Evolutionary conservation across 2,329 filamentous ascomycete species (phyloP).

Genomic region (Hymenoscyphus salicellus): DNA sequence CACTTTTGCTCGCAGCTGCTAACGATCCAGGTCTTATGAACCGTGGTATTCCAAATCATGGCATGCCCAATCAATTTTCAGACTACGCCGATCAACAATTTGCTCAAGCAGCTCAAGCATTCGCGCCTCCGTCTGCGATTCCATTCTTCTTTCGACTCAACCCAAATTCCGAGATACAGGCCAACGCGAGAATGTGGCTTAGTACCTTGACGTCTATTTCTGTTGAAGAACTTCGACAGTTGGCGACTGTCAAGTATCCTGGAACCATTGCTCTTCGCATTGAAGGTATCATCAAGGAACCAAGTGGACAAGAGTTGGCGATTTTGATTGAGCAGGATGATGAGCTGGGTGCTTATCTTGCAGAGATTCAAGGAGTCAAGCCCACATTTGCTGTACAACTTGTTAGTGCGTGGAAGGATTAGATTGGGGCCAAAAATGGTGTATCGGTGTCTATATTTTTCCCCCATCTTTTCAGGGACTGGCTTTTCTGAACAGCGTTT

Average conservation of each 20-base stretch:
- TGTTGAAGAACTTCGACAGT: slow-evolving; percentile 60
- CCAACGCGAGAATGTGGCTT: slow-evolving; percentile 59
- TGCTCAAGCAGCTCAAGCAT: slow-evolving; percentile 42
- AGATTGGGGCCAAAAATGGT: not conserved
- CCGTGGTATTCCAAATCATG: slow-evolving; percentile 24
- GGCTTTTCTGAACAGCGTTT: not conserved
- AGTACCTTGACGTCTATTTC: slow-evolving; percentile 55
- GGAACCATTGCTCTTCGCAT: slow-evolving; percentile 57
- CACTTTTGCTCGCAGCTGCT: slow-evolving; percentile 54
- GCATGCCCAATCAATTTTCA: slow-evolving; percentile 34
- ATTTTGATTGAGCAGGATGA: slow-evolving; percentile 67
- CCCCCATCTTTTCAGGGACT: not conserved
- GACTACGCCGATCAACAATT: slow-evolving; percentile 34
- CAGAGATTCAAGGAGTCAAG: slow-evolving; percentile 45
- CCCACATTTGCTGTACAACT: slow-evolving; percentile 35
- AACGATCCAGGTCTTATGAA: slow-evolving; percentile 35
- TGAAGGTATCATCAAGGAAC: slow-evolving; percentile 63
- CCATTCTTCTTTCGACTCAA: slow-evolving; percentile 69
- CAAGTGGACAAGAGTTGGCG: slow-evolving; percentile 52
- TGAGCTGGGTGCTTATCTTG: slow-evolving; percentile 69
- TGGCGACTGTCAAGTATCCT: slow-evolving; percentile 59
- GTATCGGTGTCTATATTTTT: not conserved
- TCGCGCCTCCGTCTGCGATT: slow-evolving; percentile 41
- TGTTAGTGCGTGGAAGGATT: slow-evolving; percentile 34
- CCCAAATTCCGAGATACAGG: slow-evolving; percentile 55